Evolutionary conservation across 2,329 filamentous ascomycete genomes (phyloP).

Genomic region (Fusarium sp.): DNA sequence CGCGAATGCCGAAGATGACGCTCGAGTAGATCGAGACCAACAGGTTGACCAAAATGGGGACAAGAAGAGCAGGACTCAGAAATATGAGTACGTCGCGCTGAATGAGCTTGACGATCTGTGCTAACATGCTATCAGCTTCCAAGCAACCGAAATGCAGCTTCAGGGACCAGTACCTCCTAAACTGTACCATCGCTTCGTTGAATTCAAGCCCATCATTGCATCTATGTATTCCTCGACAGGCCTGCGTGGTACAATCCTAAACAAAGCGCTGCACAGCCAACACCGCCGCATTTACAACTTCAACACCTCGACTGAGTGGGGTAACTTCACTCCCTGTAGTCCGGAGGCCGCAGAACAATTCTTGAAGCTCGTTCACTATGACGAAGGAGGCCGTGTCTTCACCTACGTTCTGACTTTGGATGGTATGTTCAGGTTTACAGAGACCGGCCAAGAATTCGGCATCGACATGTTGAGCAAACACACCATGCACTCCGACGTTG

Average conservation of each 20-base stretch:
- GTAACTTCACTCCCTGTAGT: constrained; percentile 73
- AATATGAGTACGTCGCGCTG: constrained; percentile 75
- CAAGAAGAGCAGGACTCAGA: constrained; percentile 68
- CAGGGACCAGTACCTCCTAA: constrained; percentile 81
- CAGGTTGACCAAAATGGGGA: constrained; percentile 42
- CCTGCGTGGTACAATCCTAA: constrained; percentile 80
- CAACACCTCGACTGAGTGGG: constrained; percentile 78
- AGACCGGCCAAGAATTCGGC: constrained; percentile 94
- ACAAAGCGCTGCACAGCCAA: constrained; percentile 89
- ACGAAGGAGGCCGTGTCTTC: constrained; percentile 86
- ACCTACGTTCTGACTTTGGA: constrained; percentile 94
- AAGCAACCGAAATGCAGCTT: constrained; percentile 91
- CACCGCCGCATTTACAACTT: constrained; percentile 91
- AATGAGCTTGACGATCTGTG: neutral
- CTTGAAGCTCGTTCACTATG: constrained; percentile 85
- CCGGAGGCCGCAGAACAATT: constrained; percentile 81
- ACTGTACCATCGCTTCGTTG: constrained; percentile 92
- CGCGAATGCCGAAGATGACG: constrained; percentile 64
- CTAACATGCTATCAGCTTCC: constrained; percentile 70
- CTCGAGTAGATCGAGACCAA: constrained; percentile 33
- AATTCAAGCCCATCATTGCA: constrained; percentile 90
- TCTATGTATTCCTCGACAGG: constrained; percentile 86
- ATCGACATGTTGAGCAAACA: constrained; percentile 95
- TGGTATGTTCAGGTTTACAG: constrained; percentile 87
- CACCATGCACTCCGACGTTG: constrained; percentile 95